These are phyloP conservation scores for Hypoxylon rickii DNA, from an alignment of 495 filamentous ascomycete species.

Conservation along the genomic window DNA sequence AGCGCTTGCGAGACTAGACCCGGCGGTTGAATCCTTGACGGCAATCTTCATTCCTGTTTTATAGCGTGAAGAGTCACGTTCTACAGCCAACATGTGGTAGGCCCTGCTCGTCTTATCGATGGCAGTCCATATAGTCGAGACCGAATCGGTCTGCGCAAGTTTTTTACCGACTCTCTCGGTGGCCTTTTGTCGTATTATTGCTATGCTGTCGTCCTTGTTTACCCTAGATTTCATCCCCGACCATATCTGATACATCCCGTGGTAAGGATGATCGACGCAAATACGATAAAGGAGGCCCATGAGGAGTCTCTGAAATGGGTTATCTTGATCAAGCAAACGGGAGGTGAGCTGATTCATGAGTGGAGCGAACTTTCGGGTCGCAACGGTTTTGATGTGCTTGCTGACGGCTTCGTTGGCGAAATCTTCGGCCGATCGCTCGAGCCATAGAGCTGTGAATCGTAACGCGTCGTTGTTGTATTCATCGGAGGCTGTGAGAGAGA, in stretches of 20 bases:
- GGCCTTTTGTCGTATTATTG: conserved; percentile 71
- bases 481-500: conserved; percentile 80
- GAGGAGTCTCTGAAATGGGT: conserved; percentile 74
- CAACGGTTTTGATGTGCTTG: conserved; percentile 69
- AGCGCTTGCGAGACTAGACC: conserved; percentile 58
- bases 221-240: conserved; percentile 70
- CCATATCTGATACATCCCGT: conserved; percentile 95
- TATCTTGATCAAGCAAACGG: conserved; percentile 71
- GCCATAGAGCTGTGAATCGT: conserved; percentile 94
- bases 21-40: conserved; percentile 63
- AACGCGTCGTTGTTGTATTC: conserved; percentile 86
- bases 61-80: conserved; percentile 60
- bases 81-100: conserved; percentile 75
- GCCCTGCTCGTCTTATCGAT: conserved; percentile 72
- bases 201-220: conserved; percentile 69
- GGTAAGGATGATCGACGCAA: conserved; percentile 89
- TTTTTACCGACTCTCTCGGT: conserved; percentile 66
- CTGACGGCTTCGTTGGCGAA: conserved; percentile 78
- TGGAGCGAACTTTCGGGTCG: conserved; percentile 87
- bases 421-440: conserved; percentile 74
- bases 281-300: conserved; percentile 74
- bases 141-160: conserved; percentile 53
- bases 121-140: conserved; percentile 61
- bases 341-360: conserved; percentile 97
- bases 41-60: conserved; percentile 68